These are phyloP conservation scores for Penicillium italicum DNA, from an alignment of 2,329 filamentous ascomycete species.

Conservation along the genomic window DNA sequence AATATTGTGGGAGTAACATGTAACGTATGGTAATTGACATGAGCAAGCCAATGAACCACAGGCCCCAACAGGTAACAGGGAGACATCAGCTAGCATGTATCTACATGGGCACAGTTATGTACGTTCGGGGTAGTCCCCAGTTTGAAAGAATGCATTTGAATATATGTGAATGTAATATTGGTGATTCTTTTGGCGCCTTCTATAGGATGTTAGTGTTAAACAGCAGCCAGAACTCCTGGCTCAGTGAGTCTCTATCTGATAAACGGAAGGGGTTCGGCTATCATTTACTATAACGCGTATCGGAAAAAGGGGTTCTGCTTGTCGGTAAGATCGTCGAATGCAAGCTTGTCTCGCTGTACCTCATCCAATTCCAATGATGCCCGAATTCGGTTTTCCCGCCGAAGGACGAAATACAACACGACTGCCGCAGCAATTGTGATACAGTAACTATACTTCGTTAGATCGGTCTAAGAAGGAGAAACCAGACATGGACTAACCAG, in stretches of 20 bases:
- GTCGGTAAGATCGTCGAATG: constrained; percentile 66
- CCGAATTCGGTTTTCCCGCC: constrained; percentile 56
- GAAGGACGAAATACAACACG: constrained; percentile 57
- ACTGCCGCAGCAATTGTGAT: constrained; percentile 61
- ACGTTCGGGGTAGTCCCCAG: not conserved
- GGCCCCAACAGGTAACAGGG: not conserved
- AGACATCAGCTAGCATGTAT: not conserved
- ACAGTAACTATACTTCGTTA: constrained; percentile 52
- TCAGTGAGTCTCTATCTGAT: not conserved
- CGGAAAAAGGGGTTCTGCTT: constrained; percentile 65
- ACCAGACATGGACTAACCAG: constrained; percentile 39
- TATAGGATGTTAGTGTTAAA: not conserved
- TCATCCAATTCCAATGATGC: constrained; percentile 53
- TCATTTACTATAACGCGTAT: constrained; percentile 49
- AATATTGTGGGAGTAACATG: no score
- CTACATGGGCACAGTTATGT: not conserved
- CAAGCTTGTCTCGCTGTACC: constrained; percentile 59
- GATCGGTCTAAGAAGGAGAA: not conserved
- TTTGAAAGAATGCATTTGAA: not conserved
- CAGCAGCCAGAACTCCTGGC: no score
- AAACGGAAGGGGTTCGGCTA: not conserved
- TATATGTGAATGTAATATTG: not conserved
- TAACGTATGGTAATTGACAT: no score
- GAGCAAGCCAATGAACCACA: not conserved
- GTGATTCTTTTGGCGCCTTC: not conserved